Evolutionary conservation across 768 basidiomycete species (phyloP), one percentile per base, ranked within the genome.

Genomic region (Suillus clintonianus): DNA sequence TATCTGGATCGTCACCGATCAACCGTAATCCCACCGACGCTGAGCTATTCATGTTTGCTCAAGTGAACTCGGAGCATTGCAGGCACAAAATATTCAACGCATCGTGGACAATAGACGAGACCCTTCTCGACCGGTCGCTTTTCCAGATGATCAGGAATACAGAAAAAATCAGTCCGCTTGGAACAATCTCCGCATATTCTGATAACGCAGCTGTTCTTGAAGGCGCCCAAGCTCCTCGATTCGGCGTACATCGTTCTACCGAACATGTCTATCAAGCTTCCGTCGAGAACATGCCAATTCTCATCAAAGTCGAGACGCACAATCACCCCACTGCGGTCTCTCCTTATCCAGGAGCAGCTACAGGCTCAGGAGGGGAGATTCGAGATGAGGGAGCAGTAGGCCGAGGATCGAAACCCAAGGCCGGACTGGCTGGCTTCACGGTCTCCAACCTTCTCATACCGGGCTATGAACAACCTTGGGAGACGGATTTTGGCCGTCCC

Each of bases 31-130:
- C 97, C 9, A 97, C 93, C 43, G 97, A 99, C 73, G 96, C 97
- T 4, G 97, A 99, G 74, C 83, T 99, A 9, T 99, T 99, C 85
- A 99, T 99, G 97, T 99, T 99, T 76, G 97, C 97, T 4, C 97
- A 99, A 73, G 97, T 99, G 75, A 99, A 99, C 79, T 98, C 96
- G n/a, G 97, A 99, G 76, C 97, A 99, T 73, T 99, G 97, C 76
- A 85, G 97, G 39, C 97, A 99, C 83, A 99, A 99, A 79, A 99
- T 98, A 69, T 99, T 99, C 83, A 99, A 99, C 73, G 96, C 97
- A 0, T 85, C 91, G 17, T 99, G 97, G 97, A 92, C 88, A 13
- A 86, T 99, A 67, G 91, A 98, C 70, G 90, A 83, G 2, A 70
- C 81, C 45, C 70, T 81, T 13, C 81, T 87, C 69, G 85, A 90